Evolutionary conservation across 163 green algal genomes (phyloP), one percentile per base, ranked within the genome.

Genomic region (Scenedesmus sp.): DNA sequence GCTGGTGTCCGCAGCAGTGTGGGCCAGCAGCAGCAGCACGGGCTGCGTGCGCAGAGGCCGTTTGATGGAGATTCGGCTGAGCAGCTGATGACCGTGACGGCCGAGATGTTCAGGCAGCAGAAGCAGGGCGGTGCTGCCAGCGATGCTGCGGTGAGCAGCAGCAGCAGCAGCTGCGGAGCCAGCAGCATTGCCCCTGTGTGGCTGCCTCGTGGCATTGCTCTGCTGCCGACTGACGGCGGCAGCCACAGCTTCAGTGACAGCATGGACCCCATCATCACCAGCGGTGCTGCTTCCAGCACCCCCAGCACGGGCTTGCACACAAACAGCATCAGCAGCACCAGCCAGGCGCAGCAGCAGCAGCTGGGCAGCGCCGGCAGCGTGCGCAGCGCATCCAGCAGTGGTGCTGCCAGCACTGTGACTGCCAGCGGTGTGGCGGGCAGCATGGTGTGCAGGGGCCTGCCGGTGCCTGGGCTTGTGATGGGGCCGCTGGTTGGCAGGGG

Each of bases 391-490:
- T 76, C 65, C 30, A 76, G 65, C 65, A 76, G 9, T 40, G 65
- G 30, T 22, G 65, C 65, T 20, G 65, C 65, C 6, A 76, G 65
- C 30, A 76, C 10, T 76, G 65, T 76, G 16, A 76, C 30, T 37
- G 65, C 65, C 30, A 76, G 65, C 40, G 65, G 65, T 40, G 65
- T 76, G 30, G 65, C 30, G 18, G 65, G 78, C 78, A 84, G 78
- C 20, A 12, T 73, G 85, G 73, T 90, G 68, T 35, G 7, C 26
- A 83, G 85, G 35, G 85, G 85, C 12, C 42, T 91, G 87, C 87
- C 87, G 1, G 42, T 91, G 10, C 53, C 87, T 56, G 87, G 87
- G 30, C 59, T 91, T 37, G 49, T 87, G 78, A 85, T 91, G 78
- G 87, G 87, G 5, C 87, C 87, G 0, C 43, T 87, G 30, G 24